Evolutionary conservation across 768 basidiomycete species (phyloP), one percentile per base, ranked within the genome.

Genomic region (Pleurotus citrinopileatus): DNA sequence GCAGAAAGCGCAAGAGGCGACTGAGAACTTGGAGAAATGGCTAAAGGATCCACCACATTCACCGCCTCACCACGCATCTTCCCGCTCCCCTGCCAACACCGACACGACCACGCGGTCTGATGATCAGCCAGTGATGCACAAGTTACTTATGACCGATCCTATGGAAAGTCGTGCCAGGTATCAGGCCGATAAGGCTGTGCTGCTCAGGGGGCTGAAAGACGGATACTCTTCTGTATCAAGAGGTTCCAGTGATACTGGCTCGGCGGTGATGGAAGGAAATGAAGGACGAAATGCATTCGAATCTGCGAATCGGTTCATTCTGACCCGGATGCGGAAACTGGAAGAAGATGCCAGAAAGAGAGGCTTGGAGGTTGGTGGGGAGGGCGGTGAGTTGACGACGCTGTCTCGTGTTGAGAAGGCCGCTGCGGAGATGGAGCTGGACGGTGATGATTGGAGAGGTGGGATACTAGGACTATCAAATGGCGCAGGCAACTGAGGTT

Each of bases 261-360:
- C 38, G 9, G 13, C 34, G 19, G 36, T 28, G 17, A 45, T 55
- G 42, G 57, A 56, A 15, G 48, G 38, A 9, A 51, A 34, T n/a
- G 48, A 62, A 23, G 70, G 65, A 1, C 56, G 53, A 25, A 58
- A 57, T 8, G 74, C 73, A 15, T 55, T 86, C 29, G 67, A 68
- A 45, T 70, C 73, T 29, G 82, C 81, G 5, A 83, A 77, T 56
- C 63, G 64, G 27, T 70, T 70, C 1, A 78, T 89, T 23, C 64
- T 81, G 10, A 70, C 69, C 37, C 80, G 86, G 45, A 68, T 89
- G 53, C 73, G 71, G 62, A 76, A 72, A 60, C 79, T 82, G 9
- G 76, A 81, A 53, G 73, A 72, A 53, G 67, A 76, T 52, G 74
- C 77, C 3, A 70, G 72, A 13, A 64, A 70, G 47, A 63, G 68